Evolutionary conservation across 805 yeast species (phyloP), one percentile per base, ranked within the genome.

Genomic region (Millerozyma acaciae): DNA sequence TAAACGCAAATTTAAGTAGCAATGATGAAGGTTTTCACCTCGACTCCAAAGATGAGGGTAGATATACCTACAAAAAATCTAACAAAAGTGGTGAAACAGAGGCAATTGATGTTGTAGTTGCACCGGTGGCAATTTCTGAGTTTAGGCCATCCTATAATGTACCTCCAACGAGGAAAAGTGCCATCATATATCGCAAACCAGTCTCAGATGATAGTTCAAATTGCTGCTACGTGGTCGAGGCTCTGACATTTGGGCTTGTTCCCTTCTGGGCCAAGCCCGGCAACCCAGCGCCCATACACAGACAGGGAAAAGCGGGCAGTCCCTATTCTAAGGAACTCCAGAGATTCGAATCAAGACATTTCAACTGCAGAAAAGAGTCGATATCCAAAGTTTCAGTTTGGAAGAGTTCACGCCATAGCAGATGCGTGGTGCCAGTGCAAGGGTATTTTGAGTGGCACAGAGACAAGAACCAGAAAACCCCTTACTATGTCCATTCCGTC

Each of bases 391-490:
- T 60, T 1, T 66, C 70, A 26, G 55, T 81, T 25, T 88, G 95
- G 95, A 63, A 63, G 5, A 40, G 63, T 1, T 64, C 75, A 4
- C 57, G 67, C 16, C 57, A 57, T 6, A 60, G 63, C 4, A 62
- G 96, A 23, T 88, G 96, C 52, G 78, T 81, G 1, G 75, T 87
- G 0, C 90, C 95, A 0, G 70, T 84, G 24, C 73, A 75, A 47
- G 96, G 96, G 0, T 89, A 89, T 55, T 89, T 75, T 50, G 97
- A 89, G 56, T 89, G 97, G 96, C 60, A 51, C 33, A 57, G 51
- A 17, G 40, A 47, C 19, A 60, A 55, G 26, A 48, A 48, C 3
- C 62, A 61, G 7, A 81, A 77, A 48, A 53, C 55, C 0, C 96
- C 96, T 0, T 76, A 80, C 51, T 89, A 63, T 48, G 68, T 88